These are phyloP conservation scores for Poa annua DNA, from an alignment of 176 grass and related monocot species.

Conservation along the genomic window DNA sequence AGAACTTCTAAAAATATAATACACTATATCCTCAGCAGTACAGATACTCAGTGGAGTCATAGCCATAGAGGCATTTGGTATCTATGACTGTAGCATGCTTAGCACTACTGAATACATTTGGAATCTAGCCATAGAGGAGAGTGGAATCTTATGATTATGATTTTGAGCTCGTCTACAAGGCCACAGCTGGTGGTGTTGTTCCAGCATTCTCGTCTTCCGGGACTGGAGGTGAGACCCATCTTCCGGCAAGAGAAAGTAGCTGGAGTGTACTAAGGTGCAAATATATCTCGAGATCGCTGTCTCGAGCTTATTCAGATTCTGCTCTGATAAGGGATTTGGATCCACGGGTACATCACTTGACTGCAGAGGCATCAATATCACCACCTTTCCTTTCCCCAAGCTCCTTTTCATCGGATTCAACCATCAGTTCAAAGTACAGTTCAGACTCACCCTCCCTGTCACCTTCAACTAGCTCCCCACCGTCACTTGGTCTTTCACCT, in stretches of 20 bases:
- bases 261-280: slow-evolving; percentile 85
- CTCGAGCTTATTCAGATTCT: slow-evolving; percentile 74
- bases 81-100: background rate
- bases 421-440: slow-evolving; percentile 82
- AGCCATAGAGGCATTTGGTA: background rate
- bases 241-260: slow-evolving; percentile 89
- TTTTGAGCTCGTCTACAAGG: slow-evolving; percentile 86
- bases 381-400: slow-evolving; percentile 89
- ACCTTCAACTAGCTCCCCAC: slow-evolving; percentile 73
- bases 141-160: slow-evolving; percentile 83
- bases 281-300: slow-evolving; percentile 57
- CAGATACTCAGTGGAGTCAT: background rate
- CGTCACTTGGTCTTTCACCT: slow-evolving; percentile 63
- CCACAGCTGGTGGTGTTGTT: slow-evolving; percentile 81
- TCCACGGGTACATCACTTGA: slow-evolving; percentile 49
- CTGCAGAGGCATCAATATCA: slow-evolving; percentile 59
- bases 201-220: slow-evolving; percentile 84
- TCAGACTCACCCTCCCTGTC: slow-evolving; percentile 91
- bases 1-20: background rate
- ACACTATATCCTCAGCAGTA: background rate
- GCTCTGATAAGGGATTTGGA: slow-evolving; percentile 61
- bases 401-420: slow-evolving; percentile 86
- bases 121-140: slow-evolving; percentile 43
- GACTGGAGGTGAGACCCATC: slow-evolving; percentile 67
- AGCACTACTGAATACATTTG: background rate